These are phyloP conservation scores for Paracorniculantispora psalliotae DNA, from an alignment of 2,329 filamentous ascomycete species.

Conservation along the genomic window DNA sequence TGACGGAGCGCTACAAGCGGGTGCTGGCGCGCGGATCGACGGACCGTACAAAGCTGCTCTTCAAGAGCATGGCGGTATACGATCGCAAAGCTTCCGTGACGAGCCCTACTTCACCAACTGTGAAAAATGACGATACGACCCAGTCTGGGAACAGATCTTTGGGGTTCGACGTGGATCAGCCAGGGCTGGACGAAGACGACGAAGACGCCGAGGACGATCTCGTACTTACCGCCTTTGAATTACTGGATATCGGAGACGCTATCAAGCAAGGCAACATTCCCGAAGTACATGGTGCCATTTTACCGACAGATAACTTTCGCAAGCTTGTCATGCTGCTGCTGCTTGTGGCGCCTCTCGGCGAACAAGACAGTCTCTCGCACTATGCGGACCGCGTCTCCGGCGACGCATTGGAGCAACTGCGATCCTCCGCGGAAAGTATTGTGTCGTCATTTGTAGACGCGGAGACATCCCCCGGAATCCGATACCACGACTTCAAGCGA, in stretches of 20 bases:
- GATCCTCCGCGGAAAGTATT: conserved; percentile 58
- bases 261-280: conserved; percentile 48
- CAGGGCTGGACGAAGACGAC: conserved; percentile 33
- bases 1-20: conserved; percentile 64
- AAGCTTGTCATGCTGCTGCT: conserved; percentile 67
- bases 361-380: conserved; percentile 60
- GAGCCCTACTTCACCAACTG: conserved; percentile 11
- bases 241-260: conserved; percentile 59
- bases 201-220: conserved; percentile 55
- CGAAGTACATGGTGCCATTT: conserved; percentile 58
- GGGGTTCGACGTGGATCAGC: conserved; percentile 44
- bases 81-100: conserved; percentile 50
- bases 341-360: conserved; percentile 58
- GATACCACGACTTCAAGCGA: conserved; percentile 55
- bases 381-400: conserved; percentile 54
- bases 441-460: conserved; percentile 61
- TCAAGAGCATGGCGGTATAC: conserved; percentile 66
- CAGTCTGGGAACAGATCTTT: not conserved
- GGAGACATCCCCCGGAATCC: conserved; percentile 59
- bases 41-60: conserved; percentile 60
- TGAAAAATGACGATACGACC: not conserved
- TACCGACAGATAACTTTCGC: conserved; percentile 68
- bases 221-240: conserved; percentile 63
- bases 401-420: conserved; percentile 52
- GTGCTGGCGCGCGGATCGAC: conserved; percentile 55